Evolutionary conservation across 2,329 filamentous ascomycete species (phyloP), one percentile per base, ranked within the genome.

Genomic region (Xylaria sp.): DNA sequence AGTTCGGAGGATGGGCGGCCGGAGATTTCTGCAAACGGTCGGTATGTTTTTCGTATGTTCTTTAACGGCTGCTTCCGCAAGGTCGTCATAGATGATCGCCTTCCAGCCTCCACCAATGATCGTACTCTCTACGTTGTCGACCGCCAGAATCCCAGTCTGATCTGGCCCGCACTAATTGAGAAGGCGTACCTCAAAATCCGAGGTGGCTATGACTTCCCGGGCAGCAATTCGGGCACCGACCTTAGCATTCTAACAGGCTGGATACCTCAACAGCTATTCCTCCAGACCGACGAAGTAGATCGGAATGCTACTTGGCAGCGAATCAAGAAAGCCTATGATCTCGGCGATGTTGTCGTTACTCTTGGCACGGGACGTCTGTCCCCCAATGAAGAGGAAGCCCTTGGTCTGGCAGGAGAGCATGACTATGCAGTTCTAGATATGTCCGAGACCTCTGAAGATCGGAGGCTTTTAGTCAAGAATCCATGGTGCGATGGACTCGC

Each of bases 171-270:
- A 1, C 84, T 99, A 4, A 83, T 98, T 17, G 96, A 99, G 78
- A 99, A 99, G 78, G 96, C 96, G 0, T 99, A 99, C 74, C 84
- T 99, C 1, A 99, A 98, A 82, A 89, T 98, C 11, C 89, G 95
- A 64, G 96, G 96, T 32, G 96, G 96, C 39, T 99, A 99, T 78
- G 94, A 99, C 76, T 99, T 99, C 72, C 95, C 96, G 0, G 96
- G 96, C 7, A 98, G 96, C 76, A 98, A 98, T 78, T 98, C 95
- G 0, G 94, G 93, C 11, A 98, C 95, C 2, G 96, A 99, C 79
- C 82, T 99, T 3, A 97, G 93, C 89, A 91, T 97, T 1, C 81
- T 99, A 63, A 97, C 92, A 0, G 95, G 96, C 34, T 99, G 96
- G 96, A 94, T 99, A 58, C 96, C 96, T 0, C 94, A 99, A 80